Evolutionary conservation across 2,329 filamentous ascomycete genomes (phyloP), one percentile per base, ranked within the genome.

Genomic region (Paraconiothyrium sp.): DNA sequence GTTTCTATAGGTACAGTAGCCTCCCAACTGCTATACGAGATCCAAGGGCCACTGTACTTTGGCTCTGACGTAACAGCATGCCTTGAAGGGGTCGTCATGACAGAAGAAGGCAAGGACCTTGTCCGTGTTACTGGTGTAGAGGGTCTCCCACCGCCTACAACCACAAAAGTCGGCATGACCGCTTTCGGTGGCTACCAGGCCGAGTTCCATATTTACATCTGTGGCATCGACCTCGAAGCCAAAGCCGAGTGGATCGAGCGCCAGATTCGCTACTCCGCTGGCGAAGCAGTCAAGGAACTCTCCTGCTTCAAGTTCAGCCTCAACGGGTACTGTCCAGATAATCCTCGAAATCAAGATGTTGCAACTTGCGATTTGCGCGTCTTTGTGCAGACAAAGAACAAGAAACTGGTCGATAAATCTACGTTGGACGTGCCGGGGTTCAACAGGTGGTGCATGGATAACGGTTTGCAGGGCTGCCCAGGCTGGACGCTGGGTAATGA

Each of bases 1-100:
- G 71, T 79, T 9, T 74, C 79, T 2, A 79, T 81, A 4, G 82
- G 84, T 57, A 86, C 84, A 1, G 83, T 82, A 62, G 78, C 79
- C 0, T 82, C 81, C 8, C 84, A 86, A 64, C 73, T 86, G 4
- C 68, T 67, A 5, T 65, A 67, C 39, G 64, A 67, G 44, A 63
- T 67, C 37, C 62, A 67, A 59, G 66, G 63, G 2, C 66, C 65
- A 13, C 54, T 69, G 84, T 54, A 87, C 70, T 84, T 81, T 77
- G 86, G 86, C 72, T 83, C 80, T 1, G 81, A 87, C 63, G 84
- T 86, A 24, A 85, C 82, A 0, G 84, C 84, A 0, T 68, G 83
- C 72, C 84, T 87, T 14, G 74, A 79, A 46, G 76, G 79, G 20
- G 74, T 86, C 44, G 78, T 76, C 64, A 84, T 88, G 62, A 80